These are phyloP conservation scores for Chlamydomonas reinhardtii DNA, from an alignment of 163 green algal species.

Conservation along the genomic window DNA sequence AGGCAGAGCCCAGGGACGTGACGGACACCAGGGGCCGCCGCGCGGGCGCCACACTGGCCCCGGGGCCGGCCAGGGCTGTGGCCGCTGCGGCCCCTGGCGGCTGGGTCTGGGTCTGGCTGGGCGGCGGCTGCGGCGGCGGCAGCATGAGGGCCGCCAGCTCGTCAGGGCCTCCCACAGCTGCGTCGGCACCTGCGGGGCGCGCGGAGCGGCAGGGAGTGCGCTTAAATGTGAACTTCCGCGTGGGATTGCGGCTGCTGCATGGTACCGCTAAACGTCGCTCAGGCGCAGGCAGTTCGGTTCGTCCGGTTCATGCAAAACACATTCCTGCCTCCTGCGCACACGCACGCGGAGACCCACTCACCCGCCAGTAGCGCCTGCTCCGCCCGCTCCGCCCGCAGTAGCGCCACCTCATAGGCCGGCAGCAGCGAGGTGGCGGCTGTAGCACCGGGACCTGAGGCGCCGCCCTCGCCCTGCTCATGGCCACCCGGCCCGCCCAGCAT, in stretches of 20 bases:
- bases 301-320: no score
- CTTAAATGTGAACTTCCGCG: background rate
- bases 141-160: background rate
- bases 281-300: no score
- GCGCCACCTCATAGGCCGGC: constrained; percentile 15
- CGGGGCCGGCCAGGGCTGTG: background rate
- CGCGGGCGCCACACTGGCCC: no score
- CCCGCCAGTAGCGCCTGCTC: constrained; percentile 28
- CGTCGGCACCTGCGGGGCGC: background rate
- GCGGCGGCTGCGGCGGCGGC: background rate
- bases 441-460: no score
- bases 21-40: no score
- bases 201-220: background rate
- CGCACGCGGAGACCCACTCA: background rate
- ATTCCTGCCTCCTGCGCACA: no score
- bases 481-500: background rate
- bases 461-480: no score
- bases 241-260: background rate
- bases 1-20: background rate
- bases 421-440: background rate
- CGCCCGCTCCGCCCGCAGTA: constrained; percentile 25
- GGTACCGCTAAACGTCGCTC: no score
- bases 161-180: background rate
- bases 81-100: no score
- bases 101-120: no score